Base-by-base conservation (phyloP, 176 grass and related monocot genomes). In the Phoenix roebelenii region DNA sequence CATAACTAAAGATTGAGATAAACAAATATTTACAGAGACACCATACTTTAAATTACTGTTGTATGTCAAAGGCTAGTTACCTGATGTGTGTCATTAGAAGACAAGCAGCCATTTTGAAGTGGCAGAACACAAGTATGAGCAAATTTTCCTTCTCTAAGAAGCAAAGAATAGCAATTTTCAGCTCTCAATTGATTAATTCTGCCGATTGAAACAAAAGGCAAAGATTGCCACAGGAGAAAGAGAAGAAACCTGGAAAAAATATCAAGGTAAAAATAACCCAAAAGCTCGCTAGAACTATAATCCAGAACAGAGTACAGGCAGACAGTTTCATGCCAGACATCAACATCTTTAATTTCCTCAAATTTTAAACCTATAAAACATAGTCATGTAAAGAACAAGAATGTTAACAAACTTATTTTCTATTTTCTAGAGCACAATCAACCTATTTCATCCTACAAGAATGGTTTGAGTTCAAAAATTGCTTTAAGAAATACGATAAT, bases 261-360 rank as follows among this genome's bases (percentile, higher is more conserved):
- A 70, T 97, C 92, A 22, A 97, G 84, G 70, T 83, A 97, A 73
- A 97, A 91, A 52, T 97, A 97, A 71, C 92, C 92, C 78, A 91
- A 78, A 67, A 88, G 75, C 63, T 85, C 84, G 60, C 54, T 80
- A 77, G 83, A 85, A 77, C 69, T 91, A 60, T 73, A 63, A 78
- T 97, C 87, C 76, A 74, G 56, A 73, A 97, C 92, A 72, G 81
- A 85, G 57, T 85, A 97, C 23, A 97, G 26, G 73, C 74, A 58
- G 59, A 97, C 84, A 75, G 81, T 80, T 68, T 97, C 84, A 75
- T 97, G 87, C 92, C 92, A 97, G 73, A 88, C 81, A 32, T 83
- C 78, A 71, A 69, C 59, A 73, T 91, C 84, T 78, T 76, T 85
- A 70, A 85, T 66, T 80, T 91, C 87, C 23, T 97, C 84, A 66